Base-by-base conservation (phyloP, 225 moss, liverwort and hornwort genomes). In the Marchantia paleacea region DNA sequence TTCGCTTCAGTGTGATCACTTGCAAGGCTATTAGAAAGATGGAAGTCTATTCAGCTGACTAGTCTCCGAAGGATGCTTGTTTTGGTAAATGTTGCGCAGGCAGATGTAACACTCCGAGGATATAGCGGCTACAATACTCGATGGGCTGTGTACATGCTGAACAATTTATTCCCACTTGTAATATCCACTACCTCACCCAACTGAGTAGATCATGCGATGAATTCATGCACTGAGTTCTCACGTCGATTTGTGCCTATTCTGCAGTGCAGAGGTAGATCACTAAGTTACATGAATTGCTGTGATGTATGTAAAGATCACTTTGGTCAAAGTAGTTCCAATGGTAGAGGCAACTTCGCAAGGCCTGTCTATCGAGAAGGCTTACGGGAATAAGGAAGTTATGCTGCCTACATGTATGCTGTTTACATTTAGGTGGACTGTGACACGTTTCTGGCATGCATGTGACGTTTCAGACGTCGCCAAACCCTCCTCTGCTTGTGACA, bases 91-190 rank as follows among this genome's bases (percentile, higher is more conserved):
- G 77, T n/a, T 54, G 31, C 29, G 78, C 82, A 85, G 85, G 85
- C 85, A 51, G 85, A 85, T 76, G 85, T 85, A 54, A 57, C 82
- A 6, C 82, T 85, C 47, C 85, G 87, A 73, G 88, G 88, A 20
- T 89, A 80, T n/a, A 62, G 70, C 24, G 88, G 88, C 24, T 89
- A 89, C 82, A 89, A 86, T 69, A 86, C 88, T 1, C 80, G 84
- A 60, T 86, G 80, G 82, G 88, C 80, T 11, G 18, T 78, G 12
- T 60, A 77, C 39, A 50, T 89, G 48, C 77, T 89, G 18, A 81
- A 89, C 50, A 84, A 82, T 50, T 69, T 89, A 28, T 86, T 89
- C 60, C 86, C 88, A 6, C 10, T 64, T 55, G 88, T 88, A 82
- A 28, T 52, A 18, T 10, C 50, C 12, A 11, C 51, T 52, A 8